phyloP scores from a whole-genome alignment of 805 yeast species.

The Zygoascus ofunaensis region DNA sequence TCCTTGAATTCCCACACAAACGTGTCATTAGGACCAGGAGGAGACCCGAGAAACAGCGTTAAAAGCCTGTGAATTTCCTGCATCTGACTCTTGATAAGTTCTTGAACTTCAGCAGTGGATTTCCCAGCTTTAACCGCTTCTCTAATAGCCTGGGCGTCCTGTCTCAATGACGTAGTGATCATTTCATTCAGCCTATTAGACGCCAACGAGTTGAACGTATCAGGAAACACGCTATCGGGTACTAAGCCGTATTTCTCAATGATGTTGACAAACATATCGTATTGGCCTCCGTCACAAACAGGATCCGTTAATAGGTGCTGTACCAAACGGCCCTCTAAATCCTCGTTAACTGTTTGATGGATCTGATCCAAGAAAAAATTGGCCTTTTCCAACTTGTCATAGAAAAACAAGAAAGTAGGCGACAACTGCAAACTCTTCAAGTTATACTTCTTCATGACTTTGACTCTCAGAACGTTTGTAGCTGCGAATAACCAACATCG shows the following conservation, averaged over 20 bases:
- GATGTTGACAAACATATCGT: conserved; percentile 70
- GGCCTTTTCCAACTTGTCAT: conserved; percentile 79
- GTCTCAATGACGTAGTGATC: conserved; percentile 62
- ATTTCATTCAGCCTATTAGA: conserved; percentile 48
- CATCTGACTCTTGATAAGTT: conserved; percentile 40
- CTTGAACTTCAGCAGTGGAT: conserved; percentile 28
- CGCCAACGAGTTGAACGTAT: conserved; percentile 47
- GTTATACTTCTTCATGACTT: conserved; percentile 52
- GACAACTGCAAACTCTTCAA: conserved; percentile 64
- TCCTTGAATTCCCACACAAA: conserved; percentile 70
- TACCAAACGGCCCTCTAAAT: conserved; percentile 60
- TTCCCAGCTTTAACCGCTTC: conserved; percentile 35
- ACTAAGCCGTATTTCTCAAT: conserved; percentile 74
- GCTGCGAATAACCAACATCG: conserved; percentile 89
- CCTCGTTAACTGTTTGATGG: conserved; percentile 56
- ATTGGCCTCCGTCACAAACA: conserved; percentile 79
- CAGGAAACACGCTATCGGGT: conserved; percentile 68
- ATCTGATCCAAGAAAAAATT: conserved; percentile 73
- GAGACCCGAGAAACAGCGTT: conserved; percentile 63
- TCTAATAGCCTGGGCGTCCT: conserved; percentile 65
- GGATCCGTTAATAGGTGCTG: conserved; percentile 60
- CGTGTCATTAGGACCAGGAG: conserved; percentile 61
- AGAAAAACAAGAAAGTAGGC: conserved; percentile 71
- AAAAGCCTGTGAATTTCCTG: conserved; percentile 56
- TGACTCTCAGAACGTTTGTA: conserved; percentile 59